Base-by-base conservation (phyloP, 371 early-diverging fungal species). In the Parasitella parasitica region DNA sequence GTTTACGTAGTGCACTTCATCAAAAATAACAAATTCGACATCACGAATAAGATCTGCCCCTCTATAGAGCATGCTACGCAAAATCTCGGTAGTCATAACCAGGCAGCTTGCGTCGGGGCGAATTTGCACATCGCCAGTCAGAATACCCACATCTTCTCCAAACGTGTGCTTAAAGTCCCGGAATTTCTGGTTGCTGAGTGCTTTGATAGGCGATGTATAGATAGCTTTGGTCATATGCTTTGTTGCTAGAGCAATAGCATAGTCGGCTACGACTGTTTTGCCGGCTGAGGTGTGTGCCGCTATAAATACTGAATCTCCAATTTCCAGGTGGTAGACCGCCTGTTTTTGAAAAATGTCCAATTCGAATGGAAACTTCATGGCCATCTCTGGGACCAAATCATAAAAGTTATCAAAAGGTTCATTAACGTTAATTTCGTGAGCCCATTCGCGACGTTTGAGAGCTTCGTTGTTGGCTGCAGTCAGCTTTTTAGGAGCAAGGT, bases 251-350 rank as follows among this genome's bases (percentile, higher is more conserved):
- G 97, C 94, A 55, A 99, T 95, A 0, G 99, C 99, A 73, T 99
- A 99, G 78, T 99, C 99, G 0, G 99, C 99, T 15, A 99, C 98
- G 2, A 97, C 98, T 0, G 99, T 99, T 79, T 99, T 99, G 58
- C 99, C 99, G 1, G 99, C 99, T 20, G 98, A 97, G 3, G 99
- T 99, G 64, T 99, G 99, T 0, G 99, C 99, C 4, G 99, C 97
- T 22, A 99, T 94, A 82, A 99, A 99, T 16, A 99, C 96, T 12
- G 91, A 93, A 57, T 98, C 95, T 18, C 94, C 93, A 62, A 89
- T 89, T 74, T 96, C 96, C 54, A 99, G 75, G 75, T 96, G 95
- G 74, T 96, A 98, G 1, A 99, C 94, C 0, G 98, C 97, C 50
- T 95, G 94, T 74, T 98, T 98, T 75, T 99, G 99, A 78, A 99